Conservation (phyloP, 768 basidiomycete genomes). For the Phaeolepiota aurea region DNA sequence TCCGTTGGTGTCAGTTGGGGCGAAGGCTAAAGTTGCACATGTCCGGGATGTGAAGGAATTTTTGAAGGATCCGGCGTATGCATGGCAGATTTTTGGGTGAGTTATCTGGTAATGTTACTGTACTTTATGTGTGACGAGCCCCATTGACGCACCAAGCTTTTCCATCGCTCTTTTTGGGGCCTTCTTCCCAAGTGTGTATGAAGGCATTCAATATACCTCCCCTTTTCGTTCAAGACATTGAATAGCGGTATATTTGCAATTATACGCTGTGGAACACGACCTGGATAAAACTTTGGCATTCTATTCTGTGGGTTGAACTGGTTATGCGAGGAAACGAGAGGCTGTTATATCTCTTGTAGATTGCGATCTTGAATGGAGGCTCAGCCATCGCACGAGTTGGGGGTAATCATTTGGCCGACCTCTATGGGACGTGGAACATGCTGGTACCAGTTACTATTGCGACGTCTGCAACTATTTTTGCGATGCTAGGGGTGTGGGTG, state of each 20-base stretch:
- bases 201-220: constrained; percentile 1
- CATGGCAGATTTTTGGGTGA: constrained; percentile 19
- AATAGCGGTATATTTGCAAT: constrained; percentile 43
- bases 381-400: constrained; percentile 25
- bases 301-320: constrained; percentile 29
- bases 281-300: constrained; percentile 33
- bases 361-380: constrained; percentile 26
- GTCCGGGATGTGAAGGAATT: constrained; percentile 19
- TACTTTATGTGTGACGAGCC: constrained; percentile 8
- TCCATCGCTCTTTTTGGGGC: constrained; percentile 13
- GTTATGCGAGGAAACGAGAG: constrained; percentile 1
- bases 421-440: constrained; percentile 27
- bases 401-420: constrained; percentile 26
- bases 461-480: constrained; percentile 32
- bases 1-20: constrained; percentile 1
- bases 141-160: constrained; percentile 2
- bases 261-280: constrained; percentile 35
- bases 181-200: constrained; percentile 29
- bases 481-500: constrained; percentile 25
- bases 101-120: constrained; percentile 4
- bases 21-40: constrained; percentile 1
- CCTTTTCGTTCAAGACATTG: constrained; percentile 2
- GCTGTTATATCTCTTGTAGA: constrained; percentile 14
- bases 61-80: constrained; percentile 21
- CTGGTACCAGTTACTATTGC: constrained; percentile 23